phyloP scores from a whole-genome alignment of 768 basidiomycete species.

The Grammothele lineata region DNA sequence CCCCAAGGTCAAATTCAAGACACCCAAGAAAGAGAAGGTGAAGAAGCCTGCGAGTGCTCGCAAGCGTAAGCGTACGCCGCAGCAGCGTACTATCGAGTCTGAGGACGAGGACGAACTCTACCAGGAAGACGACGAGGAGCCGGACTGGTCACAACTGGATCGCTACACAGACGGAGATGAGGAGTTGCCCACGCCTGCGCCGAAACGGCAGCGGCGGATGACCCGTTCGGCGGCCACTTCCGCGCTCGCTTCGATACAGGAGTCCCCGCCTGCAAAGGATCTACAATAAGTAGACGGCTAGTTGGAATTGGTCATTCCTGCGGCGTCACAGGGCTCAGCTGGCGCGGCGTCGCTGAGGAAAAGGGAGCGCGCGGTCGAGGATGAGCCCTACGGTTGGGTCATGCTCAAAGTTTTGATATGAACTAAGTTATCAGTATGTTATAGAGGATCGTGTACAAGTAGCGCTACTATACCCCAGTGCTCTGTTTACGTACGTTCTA shows the following conservation, averaged over 20 bases:
- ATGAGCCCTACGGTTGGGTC: no score
- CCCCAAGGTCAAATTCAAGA: constrained; percentile 26
- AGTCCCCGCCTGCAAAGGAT: no score
- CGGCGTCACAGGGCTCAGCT: no score
- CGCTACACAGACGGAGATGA: not conserved
- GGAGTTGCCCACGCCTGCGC: not conserved
- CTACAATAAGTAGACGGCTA: no score
- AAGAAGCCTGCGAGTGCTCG: constrained; percentile 11
- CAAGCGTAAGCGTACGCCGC: constrained; percentile 26
- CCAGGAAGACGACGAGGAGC: constrained; percentile 12
- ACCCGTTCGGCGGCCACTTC: not conserved
- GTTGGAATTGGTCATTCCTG: no score
- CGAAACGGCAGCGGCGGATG: constrained; percentile 1
- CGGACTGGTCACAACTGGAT: constrained; percentile 20
- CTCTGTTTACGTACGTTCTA: no score
- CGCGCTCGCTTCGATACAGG: no score
- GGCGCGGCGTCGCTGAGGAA: not conserved
- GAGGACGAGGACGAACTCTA: constrained; percentile 22
- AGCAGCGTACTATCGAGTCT: constrained; percentile 18
- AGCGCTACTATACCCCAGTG: no score
- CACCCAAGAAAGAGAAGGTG: constrained; percentile 18
- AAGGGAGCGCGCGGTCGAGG: no score
- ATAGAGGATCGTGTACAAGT: no score
- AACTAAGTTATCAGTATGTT: no score
- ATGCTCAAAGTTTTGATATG: no score